Conservation (phyloP, 75 land plant genomes). For the Chamaecyparis obtusa region DNA sequence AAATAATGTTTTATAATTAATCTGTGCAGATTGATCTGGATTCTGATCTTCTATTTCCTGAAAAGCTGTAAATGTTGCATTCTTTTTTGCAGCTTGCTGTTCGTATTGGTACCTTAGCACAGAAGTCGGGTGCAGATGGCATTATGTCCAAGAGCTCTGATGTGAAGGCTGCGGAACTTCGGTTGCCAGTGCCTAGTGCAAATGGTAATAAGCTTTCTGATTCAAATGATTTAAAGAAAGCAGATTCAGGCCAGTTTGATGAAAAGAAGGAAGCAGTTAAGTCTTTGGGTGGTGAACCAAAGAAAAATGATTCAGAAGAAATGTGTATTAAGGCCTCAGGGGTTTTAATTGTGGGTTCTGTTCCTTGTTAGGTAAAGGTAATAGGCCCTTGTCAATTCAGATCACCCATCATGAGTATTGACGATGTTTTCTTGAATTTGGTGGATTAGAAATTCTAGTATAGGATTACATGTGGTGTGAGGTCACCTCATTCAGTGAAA, state of each 20-base stretch:
- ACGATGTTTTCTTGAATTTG: background rate
- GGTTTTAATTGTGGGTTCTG: slow-evolving; percentile 16
- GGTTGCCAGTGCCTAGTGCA: slow-evolving; percentile 1
- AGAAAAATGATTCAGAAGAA: slow-evolving; percentile 7
- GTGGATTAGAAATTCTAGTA: slow-evolving; percentile 10
- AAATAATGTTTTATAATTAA: background rate
- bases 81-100: background rate
- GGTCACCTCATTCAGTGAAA: slow-evolving; percentile 4
- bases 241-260: background rate
- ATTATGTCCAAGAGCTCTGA: background rate
- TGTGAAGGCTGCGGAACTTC: background rate
- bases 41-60: background rate
- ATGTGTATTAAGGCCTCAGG: background rate
- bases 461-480: background rate
- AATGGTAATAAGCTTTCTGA: slow-evolving; percentile 5
- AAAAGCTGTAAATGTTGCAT: background rate
- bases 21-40: too few species aligned
- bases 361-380: background rate
- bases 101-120: background rate
- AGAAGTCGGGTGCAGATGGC: background rate
- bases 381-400: background rate
- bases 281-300: background rate
- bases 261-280: background rate
- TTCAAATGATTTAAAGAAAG: background rate
- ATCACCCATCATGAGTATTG: background rate